Conservation (phyloP, 768 basidiomycete genomes). For the Leucogyrophana mollusca region DNA sequence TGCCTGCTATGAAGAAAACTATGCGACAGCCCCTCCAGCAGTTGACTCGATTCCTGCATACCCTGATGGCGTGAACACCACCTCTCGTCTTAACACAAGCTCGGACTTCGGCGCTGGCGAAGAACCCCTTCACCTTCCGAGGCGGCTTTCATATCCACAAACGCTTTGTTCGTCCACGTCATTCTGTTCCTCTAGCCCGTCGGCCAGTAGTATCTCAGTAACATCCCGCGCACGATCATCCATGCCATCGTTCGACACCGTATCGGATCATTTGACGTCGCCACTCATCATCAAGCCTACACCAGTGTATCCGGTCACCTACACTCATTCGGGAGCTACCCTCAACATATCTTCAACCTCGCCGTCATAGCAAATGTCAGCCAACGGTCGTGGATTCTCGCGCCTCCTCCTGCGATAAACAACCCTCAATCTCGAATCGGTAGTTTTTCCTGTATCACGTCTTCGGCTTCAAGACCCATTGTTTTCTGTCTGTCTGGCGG, state of each 20-base stretch:
- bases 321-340: constrained; percentile 14
- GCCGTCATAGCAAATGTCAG: constrained; percentile 3
- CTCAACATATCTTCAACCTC: constrained; percentile 1
- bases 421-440: too few species aligned
- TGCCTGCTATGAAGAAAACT: constrained; percentile 8
- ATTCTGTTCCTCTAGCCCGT: constrained; percentile 4
- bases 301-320: constrained; percentile 26
- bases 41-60: constrained; percentile 7
- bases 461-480: too few species aligned
- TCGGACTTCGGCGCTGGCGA: too few species aligned
- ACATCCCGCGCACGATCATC: constrained; percentile 1
- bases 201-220: constrained; percentile 6
- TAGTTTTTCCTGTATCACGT: too few species aligned
- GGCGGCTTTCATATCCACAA: constrained; percentile 6
- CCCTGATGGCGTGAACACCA: constrained; percentile 5
- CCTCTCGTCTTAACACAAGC: not conserved
- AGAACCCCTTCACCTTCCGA: constrained; percentile 6
- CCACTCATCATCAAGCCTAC: constrained; percentile 26
- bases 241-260: too few species aligned
- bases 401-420: too few species aligned
- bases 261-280: constrained; percentile 8
- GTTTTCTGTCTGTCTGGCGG: too few species aligned
- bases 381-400: too few species aligned
- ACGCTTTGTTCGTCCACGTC: not conserved
- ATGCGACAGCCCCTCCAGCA: constrained; percentile 6